Percentiles rank a stretch among this genome's conserved stretches.
These are phyloP conservation scores for Cetraspora pellucida DNA, from an alignment of 192 early-diverging fungal species.

Conservation along the genomic window DNA sequence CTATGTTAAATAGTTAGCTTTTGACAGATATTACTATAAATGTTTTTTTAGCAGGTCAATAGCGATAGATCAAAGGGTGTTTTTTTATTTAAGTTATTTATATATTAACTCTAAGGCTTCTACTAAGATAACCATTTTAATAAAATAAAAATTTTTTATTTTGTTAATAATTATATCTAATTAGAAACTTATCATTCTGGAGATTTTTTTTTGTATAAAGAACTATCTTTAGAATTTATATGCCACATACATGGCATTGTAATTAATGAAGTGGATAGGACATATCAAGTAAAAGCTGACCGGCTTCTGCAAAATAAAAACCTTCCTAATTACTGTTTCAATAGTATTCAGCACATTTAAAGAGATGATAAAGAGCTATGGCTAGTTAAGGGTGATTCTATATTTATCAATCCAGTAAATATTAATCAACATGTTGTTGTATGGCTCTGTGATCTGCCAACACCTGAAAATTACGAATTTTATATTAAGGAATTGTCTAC, in stretches of 20 bases:
- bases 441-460: background rate
- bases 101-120: no score
- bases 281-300: background rate
- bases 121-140: no score
- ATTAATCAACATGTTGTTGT: background rate
- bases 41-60: no score
- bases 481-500: conserved; percentile 10
- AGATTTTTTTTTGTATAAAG: background rate
- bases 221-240: background rate
- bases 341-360: background rate
- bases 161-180: background rate
- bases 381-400: background rate
- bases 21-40: no score
- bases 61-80: no score
- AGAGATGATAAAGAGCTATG: background rate
- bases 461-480: conserved; percentile 2
- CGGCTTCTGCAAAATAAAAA: background rate
- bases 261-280: background rate
- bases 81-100: no score
- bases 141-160: no score
- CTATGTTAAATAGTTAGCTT: no score
- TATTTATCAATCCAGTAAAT: background rate
- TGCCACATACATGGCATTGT: background rate
- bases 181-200: background rate
- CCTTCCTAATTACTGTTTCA: background rate